Evolutionary conservation across 1,139 yeast genomes (phyloP), one percentile per base, ranked within the genome.

Genomic region (Kodamaea ohmeri): DNA sequence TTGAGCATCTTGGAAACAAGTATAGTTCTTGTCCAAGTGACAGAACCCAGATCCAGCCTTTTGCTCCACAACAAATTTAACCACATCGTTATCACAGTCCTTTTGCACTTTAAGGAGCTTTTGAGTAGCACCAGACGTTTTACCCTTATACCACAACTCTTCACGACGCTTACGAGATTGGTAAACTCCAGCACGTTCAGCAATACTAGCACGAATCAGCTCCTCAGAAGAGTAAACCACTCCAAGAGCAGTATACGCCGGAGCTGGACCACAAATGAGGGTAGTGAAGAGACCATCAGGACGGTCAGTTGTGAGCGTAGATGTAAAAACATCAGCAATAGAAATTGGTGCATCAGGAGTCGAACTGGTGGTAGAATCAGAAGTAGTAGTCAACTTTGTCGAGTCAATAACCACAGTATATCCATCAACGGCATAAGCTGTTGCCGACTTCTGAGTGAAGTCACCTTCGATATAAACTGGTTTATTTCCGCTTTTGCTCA

Each of bases 91-190:
- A 61, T 92, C 99, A 61, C 99, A 92, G 61, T 94, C 99, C 47
- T 78, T 64, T 37, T 79, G 83, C 41, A 92, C 60, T 32, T 71
- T 64, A 19, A 84, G 51, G 38, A 92, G 71, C 48, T 71, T 71
- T 63, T 92, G 98, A 1, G 95, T 87, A 36, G 96, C 96, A 8
- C 98, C 98, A 24, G 95, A 84, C 4, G 96, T 86, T 42, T 85
- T 85, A 26, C 98, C 99, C 61, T 92, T 92, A 61, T 84, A 86
- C 98, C 99, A 92, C 43, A 92, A 73, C 42, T 69, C 76, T 17
- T 94, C 88, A 44, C 83, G 82, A 48, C 88, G 78, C 48, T 83
- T 81, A 51, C 98, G 82, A 4, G 96, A 88, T 62, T 86, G 97
- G 63, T 92, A 92, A 6, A 92, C 96, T 37, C 99, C 99, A 11